These are phyloP conservation scores for Triticum turgidum DNA, from an alignment of 176 grass and related monocot genomes.

Conservation along the genomic window DNA sequence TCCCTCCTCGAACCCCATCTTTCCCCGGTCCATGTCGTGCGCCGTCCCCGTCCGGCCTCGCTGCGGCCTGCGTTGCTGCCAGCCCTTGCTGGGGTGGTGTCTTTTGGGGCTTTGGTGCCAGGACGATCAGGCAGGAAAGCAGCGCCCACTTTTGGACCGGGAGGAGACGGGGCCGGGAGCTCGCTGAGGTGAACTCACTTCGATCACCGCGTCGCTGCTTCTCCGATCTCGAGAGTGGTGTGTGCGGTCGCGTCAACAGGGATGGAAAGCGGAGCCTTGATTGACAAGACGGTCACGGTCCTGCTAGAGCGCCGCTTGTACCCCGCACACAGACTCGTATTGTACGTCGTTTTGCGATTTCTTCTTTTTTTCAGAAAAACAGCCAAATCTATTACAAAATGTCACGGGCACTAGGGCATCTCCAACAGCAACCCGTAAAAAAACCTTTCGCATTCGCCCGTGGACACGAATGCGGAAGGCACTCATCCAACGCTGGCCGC, in stretches of 20 bases:
- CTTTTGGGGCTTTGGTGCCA: constrained; percentile 23
- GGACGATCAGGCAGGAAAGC: constrained; percentile 12
- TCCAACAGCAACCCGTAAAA: too few species aligned
- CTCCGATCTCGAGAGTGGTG: constrained; percentile 5
- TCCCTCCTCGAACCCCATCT: background rate
- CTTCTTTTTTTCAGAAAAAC: too few species aligned
- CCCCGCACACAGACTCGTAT: background rate
- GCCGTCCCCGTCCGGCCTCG: background rate
- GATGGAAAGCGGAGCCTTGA: background rate
- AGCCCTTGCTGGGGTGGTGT: background rate
- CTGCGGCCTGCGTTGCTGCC: too few species aligned
- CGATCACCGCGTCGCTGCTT: background rate
- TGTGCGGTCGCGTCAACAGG: background rate
- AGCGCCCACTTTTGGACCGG: constrained; percentile 35
- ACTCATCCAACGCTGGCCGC: too few species aligned
- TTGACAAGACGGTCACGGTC: background rate
- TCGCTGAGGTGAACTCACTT: background rate
- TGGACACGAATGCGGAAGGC: too few species aligned
- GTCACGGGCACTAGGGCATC: too few species aligned
- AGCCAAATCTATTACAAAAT: too few species aligned
- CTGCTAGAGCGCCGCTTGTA: background rate
- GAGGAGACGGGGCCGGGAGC: background rate
- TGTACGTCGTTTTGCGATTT: too few species aligned
- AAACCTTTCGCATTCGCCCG: too few species aligned
- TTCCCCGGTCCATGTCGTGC: constrained; percentile 4